Conservation (phyloP, 2,329 filamentous ascomycete species). For the Penicillium crustosum region DNA sequence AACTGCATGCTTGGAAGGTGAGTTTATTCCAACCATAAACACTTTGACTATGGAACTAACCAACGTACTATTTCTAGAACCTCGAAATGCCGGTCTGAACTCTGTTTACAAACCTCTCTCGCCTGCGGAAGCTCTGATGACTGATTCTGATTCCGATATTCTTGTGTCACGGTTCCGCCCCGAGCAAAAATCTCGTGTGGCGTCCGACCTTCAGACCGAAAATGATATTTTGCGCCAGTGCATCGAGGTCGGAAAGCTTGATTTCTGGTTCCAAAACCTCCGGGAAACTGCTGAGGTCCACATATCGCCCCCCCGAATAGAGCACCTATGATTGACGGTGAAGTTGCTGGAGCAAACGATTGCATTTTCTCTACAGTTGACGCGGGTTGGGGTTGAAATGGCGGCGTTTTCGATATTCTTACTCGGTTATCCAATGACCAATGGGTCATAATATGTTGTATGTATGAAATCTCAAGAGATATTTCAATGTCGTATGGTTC, state of each 20-base stretch:
- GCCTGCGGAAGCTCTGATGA: conserved; percentile 32
- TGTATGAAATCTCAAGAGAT: conserved; percentile 5
- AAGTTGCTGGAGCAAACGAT: conserved; percentile 6
- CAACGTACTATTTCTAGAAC: conserved; percentile 14
- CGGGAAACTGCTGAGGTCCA: conserved; percentile 22
- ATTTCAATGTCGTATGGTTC: background rate
- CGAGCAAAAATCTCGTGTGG: conserved; percentile 64
- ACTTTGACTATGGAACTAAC: conserved; percentile 7
- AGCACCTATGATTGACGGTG: background rate
- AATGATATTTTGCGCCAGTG: conserved; percentile 64
- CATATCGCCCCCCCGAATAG: conserved; percentile 4
- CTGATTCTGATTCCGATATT: conserved; percentile 49
- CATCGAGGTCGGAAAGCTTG: conserved; percentile 67
- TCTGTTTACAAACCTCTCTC: conserved; percentile 28
- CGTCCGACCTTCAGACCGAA: conserved; percentile 71
- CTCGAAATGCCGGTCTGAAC: conserved; percentile 15
- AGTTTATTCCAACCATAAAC: conserved; percentile 9
- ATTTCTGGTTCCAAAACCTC: conserved; percentile 61
- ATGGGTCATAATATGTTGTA: conserved; percentile 11
- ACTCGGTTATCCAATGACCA: conserved; percentile 1
- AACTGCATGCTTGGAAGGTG: conserved; percentile 60
- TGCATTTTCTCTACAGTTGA: conserved; percentile 6
- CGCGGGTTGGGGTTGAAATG: conserved; percentile 1
- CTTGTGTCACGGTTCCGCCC: conserved; percentile 56
- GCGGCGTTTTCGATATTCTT: conserved; percentile 3